Percentiles rank a stretch among this genome's conserved stretches.
These are phyloP conservation scores for Artemisia tridentata DNA, from an alignment of 129 eudicot genomes.

Conservation along the genomic window DNA sequence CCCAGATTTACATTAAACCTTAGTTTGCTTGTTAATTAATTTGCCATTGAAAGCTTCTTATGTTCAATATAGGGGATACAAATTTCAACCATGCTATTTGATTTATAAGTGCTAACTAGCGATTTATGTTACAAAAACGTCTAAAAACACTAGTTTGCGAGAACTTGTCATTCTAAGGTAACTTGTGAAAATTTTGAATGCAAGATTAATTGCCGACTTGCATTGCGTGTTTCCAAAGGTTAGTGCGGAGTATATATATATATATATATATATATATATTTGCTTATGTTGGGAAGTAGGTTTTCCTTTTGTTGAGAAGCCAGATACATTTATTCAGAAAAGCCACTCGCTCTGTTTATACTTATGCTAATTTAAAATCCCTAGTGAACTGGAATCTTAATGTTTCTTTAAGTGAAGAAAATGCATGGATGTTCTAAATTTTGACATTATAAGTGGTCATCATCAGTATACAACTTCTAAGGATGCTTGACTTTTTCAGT, in stretches of 20 bases:
- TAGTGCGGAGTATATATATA: too few species aligned
- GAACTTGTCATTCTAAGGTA: neutral
- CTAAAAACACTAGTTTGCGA: neutral
- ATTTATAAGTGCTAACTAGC: neutral
- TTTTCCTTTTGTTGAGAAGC: neutral
- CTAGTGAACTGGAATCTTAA: neutral
- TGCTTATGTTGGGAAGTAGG: too few species aligned
- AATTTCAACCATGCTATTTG: neutral
- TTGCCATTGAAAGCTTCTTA: constrained; percentile 1
- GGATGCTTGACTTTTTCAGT: neutral
- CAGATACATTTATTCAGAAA: neutral
- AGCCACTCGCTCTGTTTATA: neutral
- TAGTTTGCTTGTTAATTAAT: neutral
- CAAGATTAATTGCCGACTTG: too few species aligned
- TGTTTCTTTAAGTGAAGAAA: constrained; percentile 10
- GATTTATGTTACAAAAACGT: neutral
- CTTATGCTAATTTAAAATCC: neutral
- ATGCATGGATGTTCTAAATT: constrained; percentile 7
- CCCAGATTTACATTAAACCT: neutral
- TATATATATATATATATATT: too few species aligned
- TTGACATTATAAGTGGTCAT: constrained; percentile 14
- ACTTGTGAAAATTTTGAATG: neutral
- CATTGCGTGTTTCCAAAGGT: too few species aligned
- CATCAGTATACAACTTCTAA: neutral
- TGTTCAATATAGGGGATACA: neutral